Conservation (phyloP, 352 stramenopile genomes). For the Globisporangium spiculum region DNA sequence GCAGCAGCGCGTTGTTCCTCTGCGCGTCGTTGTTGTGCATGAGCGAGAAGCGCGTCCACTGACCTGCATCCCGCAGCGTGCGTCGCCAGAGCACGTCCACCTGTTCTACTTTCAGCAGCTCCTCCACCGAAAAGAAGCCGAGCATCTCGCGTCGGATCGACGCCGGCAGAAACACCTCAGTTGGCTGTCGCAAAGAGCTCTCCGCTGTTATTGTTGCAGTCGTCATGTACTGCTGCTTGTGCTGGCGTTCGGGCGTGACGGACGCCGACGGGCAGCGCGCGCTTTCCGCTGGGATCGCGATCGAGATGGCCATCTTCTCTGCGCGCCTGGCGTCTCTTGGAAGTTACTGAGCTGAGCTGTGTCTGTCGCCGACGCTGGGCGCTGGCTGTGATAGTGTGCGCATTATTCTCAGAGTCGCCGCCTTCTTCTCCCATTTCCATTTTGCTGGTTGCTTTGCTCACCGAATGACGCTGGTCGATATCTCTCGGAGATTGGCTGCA, state of each 20-base stretch:
- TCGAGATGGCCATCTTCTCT: conserved; percentile 11
- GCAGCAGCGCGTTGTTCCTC: conserved; percentile 26
- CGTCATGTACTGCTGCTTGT: background rate
- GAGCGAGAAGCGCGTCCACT: conserved; percentile 36
- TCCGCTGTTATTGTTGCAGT: background rate
- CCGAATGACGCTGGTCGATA: background rate
- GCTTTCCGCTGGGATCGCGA: conserved; percentile 13
- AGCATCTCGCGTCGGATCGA: conserved; percentile 39
- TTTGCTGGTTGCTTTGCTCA: background rate
- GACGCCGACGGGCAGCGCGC: background rate
- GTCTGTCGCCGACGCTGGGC: too few relatives aligned
- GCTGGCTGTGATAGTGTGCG: background rate
- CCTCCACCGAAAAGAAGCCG: conserved; percentile 44
- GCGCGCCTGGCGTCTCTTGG: background rate
- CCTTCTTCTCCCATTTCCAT: background rate
- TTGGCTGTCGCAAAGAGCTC: background rate
- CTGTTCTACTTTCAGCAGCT: conserved; percentile 51
- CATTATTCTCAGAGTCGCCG: background rate
- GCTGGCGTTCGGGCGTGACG: background rate
- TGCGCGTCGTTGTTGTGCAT: conserved; percentile 31
- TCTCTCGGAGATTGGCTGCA: background rate
- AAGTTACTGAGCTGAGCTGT: background rate
- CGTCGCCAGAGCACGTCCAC: conserved; percentile 34
- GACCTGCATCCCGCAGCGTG: conserved; percentile 23
- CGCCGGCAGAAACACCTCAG: conserved; percentile 24